Percentiles rank a stretch among this genome's conserved stretches.
Evolutionary conservation across 768 basidiomycete genomes (phyloP).

Genomic region (Wakefieldia striispora): DNA sequence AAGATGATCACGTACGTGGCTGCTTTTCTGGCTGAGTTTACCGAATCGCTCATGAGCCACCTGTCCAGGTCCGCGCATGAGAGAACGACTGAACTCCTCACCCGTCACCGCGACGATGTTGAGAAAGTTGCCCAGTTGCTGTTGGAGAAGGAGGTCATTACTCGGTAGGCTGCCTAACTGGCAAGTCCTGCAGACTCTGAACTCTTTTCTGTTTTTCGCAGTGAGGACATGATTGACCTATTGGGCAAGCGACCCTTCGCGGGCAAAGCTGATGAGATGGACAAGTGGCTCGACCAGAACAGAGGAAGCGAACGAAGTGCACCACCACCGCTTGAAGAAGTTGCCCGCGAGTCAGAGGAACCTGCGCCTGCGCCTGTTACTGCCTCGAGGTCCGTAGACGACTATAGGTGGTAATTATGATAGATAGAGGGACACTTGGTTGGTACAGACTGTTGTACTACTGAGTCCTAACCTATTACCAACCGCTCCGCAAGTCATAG

Average conservation of each 20-base stretch:
- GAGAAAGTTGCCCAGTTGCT: conserved; percentile 91
- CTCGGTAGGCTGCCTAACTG: conserved; percentile 54
- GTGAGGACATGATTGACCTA: conserved; percentile 84
- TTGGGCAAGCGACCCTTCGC: conserved; percentile 81
- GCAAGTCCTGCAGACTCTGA: not conserved
- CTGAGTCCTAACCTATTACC: not conserved
- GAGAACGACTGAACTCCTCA: conserved; percentile 80
- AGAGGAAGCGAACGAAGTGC: conserved; percentile 55
- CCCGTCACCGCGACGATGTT: conserved; percentile 78
- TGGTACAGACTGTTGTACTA: conserved; percentile 32
- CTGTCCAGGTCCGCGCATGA: conserved; percentile 64
- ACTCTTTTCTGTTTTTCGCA: conserved; percentile 27
- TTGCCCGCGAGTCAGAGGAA: conserved; percentile 35
- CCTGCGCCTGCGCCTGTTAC: conserved; percentile 51
- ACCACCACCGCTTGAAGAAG: conserved; percentile 61
- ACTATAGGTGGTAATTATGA: conserved; percentile 19
- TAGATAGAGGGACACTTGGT: conserved; percentile 4
- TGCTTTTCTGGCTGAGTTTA: conserved; percentile 1
- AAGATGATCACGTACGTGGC: conserved; percentile 85
- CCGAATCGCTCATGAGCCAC: conserved; percentile 7
- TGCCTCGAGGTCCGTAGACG: conserved; percentile 39
- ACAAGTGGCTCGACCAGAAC: conserved; percentile 92
- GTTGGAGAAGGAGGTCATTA: conserved; percentile 94
- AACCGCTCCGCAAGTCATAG: conserved; percentile 6
- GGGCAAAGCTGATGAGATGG: conserved; percentile 88